phyloP scores from a whole-genome alignment of 2,329 filamentous ascomycete species.

The Exutisphaerella laricina region DNA sequence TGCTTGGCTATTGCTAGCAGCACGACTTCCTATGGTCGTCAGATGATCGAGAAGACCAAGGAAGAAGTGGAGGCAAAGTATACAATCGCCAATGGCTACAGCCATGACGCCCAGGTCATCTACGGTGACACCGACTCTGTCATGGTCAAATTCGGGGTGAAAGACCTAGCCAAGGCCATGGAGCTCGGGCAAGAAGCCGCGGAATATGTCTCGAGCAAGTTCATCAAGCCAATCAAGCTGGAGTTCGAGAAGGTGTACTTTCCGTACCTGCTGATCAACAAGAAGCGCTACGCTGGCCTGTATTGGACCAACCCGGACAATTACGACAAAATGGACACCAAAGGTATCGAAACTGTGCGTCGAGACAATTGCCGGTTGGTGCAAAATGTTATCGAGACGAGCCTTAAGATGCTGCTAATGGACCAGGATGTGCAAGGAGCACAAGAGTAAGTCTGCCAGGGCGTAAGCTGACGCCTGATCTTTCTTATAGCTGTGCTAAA shows the following conservation, averaged over 20 bases:
- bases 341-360: slow-evolving; percentile 96
- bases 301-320: slow-evolving; percentile 95
- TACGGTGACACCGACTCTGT: slow-evolving; percentile 99
- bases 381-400: slow-evolving; percentile 95
- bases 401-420: slow-evolving; percentile 90
- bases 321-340: slow-evolving; percentile 99
- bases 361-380: slow-evolving; percentile 94
- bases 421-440: slow-evolving; percentile 85
- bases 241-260: slow-evolving; percentile 99
- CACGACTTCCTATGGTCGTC: slow-evolving; percentile 91
- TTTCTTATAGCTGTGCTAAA: slow-evolving; percentile 36
- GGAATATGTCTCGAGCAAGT: slow-evolving; percentile 81
- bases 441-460: slow-evolving; percentile 66
- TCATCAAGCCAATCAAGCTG: slow-evolving; percentile 94
- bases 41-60: slow-evolving; percentile 99
- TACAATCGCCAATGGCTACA: slow-evolving; percentile 89
- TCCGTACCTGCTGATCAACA: slow-evolving; percentile 97
- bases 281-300: slow-evolving; percentile 96
- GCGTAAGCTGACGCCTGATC: slow-evolving; percentile 1
- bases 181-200: slow-evolving; percentile 91
- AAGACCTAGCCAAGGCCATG: slow-evolving; percentile 83
- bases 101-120: slow-evolving; percentile 91
- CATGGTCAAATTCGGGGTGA: slow-evolving; percentile 97
- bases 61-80: slow-evolving; percentile 88
- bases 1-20: slow-evolving; percentile 94